These are phyloP conservation scores for Pseudocercospora macadamiae DNA, from an alignment of 2,329 filamentous ascomycete genomes.

Conservation along the genomic window DNA sequence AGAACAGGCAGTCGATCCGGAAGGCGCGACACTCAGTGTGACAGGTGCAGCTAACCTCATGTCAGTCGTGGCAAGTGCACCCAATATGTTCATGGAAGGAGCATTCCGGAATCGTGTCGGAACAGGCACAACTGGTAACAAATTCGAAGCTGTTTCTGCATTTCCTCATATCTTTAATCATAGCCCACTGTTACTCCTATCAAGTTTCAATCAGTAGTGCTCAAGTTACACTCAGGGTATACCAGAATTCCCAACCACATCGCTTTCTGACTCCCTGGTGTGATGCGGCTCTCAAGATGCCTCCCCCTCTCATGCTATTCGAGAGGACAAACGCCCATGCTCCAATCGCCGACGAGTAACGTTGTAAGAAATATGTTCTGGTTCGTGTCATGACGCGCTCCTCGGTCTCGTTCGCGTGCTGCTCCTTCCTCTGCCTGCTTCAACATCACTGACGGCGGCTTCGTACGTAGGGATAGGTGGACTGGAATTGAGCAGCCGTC, in stretches of 20 bases:
- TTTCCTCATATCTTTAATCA: conserved; percentile 6
- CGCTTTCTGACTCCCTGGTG: conserved; percentile 5
- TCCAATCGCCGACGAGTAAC: neutral
- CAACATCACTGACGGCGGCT: conserved; percentile 61
- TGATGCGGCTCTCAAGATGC: neutral
- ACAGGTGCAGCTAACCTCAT: no score
- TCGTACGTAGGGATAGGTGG: conserved; percentile 84
- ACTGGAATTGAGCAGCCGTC: conserved; percentile 27
- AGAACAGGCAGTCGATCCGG: no score
- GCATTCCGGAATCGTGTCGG: no score
- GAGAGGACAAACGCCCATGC: conserved; percentile 1
- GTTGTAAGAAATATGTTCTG: conserved; percentile 5
- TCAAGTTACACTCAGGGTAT: conserved; percentile 1
- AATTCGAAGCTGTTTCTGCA: neutral
- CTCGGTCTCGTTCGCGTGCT: conserved; percentile 26
- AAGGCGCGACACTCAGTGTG: no score
- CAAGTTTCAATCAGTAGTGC: conserved; percentile 9
- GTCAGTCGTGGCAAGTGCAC: no score
- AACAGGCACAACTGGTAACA: no score
- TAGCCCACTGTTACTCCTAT: conserved; percentile 9
- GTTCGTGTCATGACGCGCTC: conserved; percentile 22
- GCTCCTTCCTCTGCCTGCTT: conserved; percentile 33
- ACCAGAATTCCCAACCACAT: conserved; percentile 4
- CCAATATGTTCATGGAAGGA: neutral
- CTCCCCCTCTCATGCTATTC: neutral